These are phyloP conservation scores for Pythium insidiosum DNA, from an alignment of 352 stramenopile species.

Conservation along the genomic window DNA sequence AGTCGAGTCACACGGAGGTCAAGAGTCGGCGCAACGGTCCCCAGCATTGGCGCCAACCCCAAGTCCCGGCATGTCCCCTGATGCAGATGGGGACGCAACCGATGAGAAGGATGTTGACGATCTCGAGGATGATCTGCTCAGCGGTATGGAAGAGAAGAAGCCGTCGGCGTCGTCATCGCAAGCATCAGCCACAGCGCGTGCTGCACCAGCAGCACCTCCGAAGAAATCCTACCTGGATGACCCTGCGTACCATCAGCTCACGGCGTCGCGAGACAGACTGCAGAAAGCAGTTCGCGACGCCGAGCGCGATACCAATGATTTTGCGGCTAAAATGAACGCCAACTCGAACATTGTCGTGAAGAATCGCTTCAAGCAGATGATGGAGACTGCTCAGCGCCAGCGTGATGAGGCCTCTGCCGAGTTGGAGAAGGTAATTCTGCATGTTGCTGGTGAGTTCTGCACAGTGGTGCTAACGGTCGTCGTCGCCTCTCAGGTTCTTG, in stretches of 20 bases:
- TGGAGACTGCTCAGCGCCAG: slow-evolving; percentile 53
- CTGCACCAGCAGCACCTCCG: too few species aligned
- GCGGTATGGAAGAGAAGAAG: slow-evolving; percentile 60
- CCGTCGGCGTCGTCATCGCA: too few species aligned
- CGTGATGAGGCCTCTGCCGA: slow-evolving; percentile 38
- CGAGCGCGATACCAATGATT: slow-evolving; percentile 57
- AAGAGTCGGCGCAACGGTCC: slow-evolving; percentile 57
- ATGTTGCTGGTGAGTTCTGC: too few species aligned
- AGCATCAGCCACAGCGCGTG: too few species aligned
- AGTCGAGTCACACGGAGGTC: slow-evolving; percentile 44
- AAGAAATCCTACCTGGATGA: slow-evolving; percentile 47
- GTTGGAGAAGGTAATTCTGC: slow-evolving; percentile 48
- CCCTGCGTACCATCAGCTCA: slow-evolving; percentile 52
- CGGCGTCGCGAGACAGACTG: slow-evolving; percentile 48
- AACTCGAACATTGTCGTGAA: slow-evolving; percentile 82
- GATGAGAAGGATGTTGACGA: slow-evolving; percentile 75
- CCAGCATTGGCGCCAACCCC: slow-evolving; percentile 44
- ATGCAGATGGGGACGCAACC: slow-evolving; percentile 24
- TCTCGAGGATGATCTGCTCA: slow-evolving; percentile 70
- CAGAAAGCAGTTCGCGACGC: slow-evolving; percentile 63
- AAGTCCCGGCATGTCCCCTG: slow-evolving; percentile 38
- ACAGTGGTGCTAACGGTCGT: background rate
- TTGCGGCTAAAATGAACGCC: slow-evolving; percentile 52
- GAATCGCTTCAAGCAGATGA: slow-evolving; percentile 80
- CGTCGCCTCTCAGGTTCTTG: too few species aligned